A percentile compares a stretch with the other conserved stretches of the same genome.
phyloP scores from a whole-genome alignment of 2,329 filamentous ascomycete species.

The Trichocomaceae sp. region DNA sequence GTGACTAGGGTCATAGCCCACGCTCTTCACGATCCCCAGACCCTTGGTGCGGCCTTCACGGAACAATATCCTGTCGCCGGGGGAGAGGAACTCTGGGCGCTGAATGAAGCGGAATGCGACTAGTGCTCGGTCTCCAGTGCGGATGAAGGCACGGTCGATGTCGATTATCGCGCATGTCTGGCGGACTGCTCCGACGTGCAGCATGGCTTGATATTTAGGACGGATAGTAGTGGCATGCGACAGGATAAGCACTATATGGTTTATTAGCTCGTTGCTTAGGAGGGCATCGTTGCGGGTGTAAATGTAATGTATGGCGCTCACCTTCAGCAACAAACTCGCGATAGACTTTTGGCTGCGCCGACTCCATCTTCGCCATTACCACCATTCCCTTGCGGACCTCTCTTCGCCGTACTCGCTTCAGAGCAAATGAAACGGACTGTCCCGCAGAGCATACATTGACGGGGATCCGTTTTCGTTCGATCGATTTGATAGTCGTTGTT shows the following conservation, averaged over 20 bases:
- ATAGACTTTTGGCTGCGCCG: constrained; percentile 61
- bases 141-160: constrained; percentile 90
- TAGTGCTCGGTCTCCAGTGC: constrained; percentile 86
- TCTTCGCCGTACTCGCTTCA: constrained; percentile 80
- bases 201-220: constrained; percentile 94
- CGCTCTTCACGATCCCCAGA: constrained; percentile 82
- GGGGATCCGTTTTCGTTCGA: constrained; percentile 86
- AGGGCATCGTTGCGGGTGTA: background rate
- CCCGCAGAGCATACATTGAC: constrained; percentile 85
- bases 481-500: constrained; percentile 78
- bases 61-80: constrained; percentile 86
- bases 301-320: constrained; percentile 26
- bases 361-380: constrained; percentile 75
- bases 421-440: constrained; percentile 84
- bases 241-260: constrained; percentile 68
- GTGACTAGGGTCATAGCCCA: constrained; percentile 73
- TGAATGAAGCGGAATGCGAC: constrained; percentile 95
- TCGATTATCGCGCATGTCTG: constrained; percentile 98
- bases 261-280: background rate
- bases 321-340: constrained; percentile 73
- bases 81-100: constrained; percentile 81
- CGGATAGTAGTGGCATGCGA: constrained; percentile 97
- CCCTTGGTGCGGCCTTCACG: constrained; percentile 93
- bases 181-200: constrained; percentile 88
- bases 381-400: constrained; percentile 98